A percentile compares a stretch with the other conserved stretches of the same genome.
phyloP scores from a whole-genome alignment of 1,284 basidiomycete genomes.

The Sutorius eximius region DNA sequence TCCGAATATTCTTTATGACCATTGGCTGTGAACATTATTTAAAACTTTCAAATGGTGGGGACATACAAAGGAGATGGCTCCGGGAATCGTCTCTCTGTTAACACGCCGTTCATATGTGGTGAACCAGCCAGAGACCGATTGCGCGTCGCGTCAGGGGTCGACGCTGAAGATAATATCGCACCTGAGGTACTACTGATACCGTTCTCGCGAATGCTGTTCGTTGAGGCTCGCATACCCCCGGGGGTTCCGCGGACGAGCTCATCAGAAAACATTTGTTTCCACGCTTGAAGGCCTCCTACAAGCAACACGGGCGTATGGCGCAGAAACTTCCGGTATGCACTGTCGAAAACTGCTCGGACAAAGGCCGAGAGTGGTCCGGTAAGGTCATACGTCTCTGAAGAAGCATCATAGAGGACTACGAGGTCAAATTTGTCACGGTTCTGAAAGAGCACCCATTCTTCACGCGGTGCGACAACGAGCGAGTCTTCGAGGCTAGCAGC shows the following conservation, averaged over 20 bases:
- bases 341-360: slow-evolving; percentile 69
- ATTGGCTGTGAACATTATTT: slow-evolving; percentile 12
- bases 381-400: slow-evolving; percentile 59
- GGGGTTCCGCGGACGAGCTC: slow-evolving; percentile 38
- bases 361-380: slow-evolving; percentile 59
- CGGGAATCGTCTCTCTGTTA: slow-evolving; percentile 16
- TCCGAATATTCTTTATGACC: slow-evolving; percentile 16
- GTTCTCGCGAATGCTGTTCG: slow-evolving; percentile 27
- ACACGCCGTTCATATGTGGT: slow-evolving; percentile 17
- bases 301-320: slow-evolving; percentile 82
- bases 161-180: slow-evolving; percentile 21
- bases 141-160: slow-evolving; percentile 27
- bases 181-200: slow-evolving; percentile 31
- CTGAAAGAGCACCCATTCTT: slow-evolving; percentile 72
- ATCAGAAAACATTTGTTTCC: slow-evolving; percentile 69
- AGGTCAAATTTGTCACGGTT: slow-evolving; percentile 88
- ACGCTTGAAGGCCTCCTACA: slow-evolving; percentile 83
- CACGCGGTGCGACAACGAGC: slow-evolving; percentile 67
- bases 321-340: slow-evolving; percentile 71
- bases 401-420: slow-evolving; percentile 85
- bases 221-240: slow-evolving; percentile 14
- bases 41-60: neutral
- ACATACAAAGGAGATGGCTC: slow-evolving; percentile 26
- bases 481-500: slow-evolving; percentile 74
- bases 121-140: slow-evolving; percentile 8